Percentiles rank a stretch among this genome's conserved stretches.
Evolutionary conservation across 2,329 filamentous ascomycete genomes (phyloP).

Genomic region (Clarireedia paspali): DNA sequence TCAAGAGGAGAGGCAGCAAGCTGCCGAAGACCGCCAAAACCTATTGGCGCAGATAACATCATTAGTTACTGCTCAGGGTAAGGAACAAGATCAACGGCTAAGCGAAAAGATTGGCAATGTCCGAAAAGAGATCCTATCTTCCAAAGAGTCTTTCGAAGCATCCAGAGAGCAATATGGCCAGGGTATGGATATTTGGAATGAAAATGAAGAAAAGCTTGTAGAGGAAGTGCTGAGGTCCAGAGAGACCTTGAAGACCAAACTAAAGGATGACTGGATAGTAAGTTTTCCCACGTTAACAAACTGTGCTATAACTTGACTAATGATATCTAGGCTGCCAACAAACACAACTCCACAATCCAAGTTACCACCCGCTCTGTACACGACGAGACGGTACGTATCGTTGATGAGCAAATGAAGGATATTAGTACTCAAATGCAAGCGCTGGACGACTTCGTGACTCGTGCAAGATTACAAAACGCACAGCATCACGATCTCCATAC

Average conservation of each 20-base stretch:
- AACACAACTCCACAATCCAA: constrained; percentile 77
- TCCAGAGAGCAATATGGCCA: constrained; percentile 58
- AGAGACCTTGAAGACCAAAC: constrained; percentile 69
- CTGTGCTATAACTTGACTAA: constrained; percentile 7
- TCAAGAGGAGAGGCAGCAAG: constrained; percentile 66
- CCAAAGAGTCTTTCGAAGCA: constrained; percentile 57
- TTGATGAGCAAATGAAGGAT: constrained; percentile 81
- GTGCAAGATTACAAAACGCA: constrained; percentile 73
- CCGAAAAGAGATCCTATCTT: constrained; percentile 55
- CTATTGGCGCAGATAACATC: constrained; percentile 68
- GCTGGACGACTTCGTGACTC: constrained; percentile 81
- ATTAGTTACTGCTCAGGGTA: constrained; percentile 68
- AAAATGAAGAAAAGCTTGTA: constrained; percentile 60
- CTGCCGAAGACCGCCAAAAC: constrained; percentile 64
- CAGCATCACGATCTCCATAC: constrained; percentile 65
- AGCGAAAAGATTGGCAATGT: constrained; percentile 54
- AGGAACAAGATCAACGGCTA: constrained; percentile 66
- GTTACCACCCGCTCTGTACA: constrained; percentile 80
- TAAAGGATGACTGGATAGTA: constrained; percentile 82
- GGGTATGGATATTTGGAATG: constrained; percentile 68
- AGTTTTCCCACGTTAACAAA: constrained; percentile 30
- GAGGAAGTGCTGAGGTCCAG: constrained; percentile 65
- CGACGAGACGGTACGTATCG: constrained; percentile 80
- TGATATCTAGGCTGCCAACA: constrained; percentile 53
- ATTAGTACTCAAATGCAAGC: constrained; percentile 84